Evolutionary conservation across 495 filamentous ascomycete species (phyloP).

Genomic region (Hypoxylon lenormandii): DNA sequence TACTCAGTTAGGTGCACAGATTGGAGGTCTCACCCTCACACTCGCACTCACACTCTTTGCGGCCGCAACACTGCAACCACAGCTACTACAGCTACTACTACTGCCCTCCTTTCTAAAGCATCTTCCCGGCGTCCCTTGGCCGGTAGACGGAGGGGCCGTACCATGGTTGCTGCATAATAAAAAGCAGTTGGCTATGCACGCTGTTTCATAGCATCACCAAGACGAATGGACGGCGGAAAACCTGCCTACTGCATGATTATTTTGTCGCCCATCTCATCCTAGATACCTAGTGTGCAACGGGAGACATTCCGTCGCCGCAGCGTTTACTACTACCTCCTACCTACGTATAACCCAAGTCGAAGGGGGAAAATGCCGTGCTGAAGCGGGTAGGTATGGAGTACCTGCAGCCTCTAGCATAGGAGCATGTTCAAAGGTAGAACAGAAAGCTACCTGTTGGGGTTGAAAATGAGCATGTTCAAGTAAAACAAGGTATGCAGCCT

Average conservation of each 20-base stretch:
- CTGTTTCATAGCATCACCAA: slow-evolving; percentile 24
- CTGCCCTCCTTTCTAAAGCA: neutral
- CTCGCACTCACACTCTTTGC: neutral
- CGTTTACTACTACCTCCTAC: slow-evolving; percentile 5
- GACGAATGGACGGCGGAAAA: slow-evolving; percentile 14
- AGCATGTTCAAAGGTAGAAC: slow-evolving; percentile 18
- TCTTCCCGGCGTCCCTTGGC: neutral
- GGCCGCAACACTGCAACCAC: slow-evolving; percentile 16
- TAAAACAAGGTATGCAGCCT: slow-evolving; percentile 27
- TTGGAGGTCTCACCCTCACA: neutral
- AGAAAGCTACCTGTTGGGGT: slow-evolving; percentile 14
- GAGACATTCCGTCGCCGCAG: slow-evolving; percentile 13
- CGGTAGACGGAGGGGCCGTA: neutral
- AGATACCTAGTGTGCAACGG: slow-evolving; percentile 15
- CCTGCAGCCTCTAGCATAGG: slow-evolving; percentile 19
- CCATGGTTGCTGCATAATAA: slow-evolving; percentile 1
- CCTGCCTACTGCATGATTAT: slow-evolving; percentile 30
- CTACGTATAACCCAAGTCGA: slow-evolving; percentile 24
- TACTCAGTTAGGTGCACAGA: slow-evolving; percentile 9
- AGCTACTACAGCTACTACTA: neutral
- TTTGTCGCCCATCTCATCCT: slow-evolving; percentile 31
- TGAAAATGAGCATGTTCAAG: slow-evolving; percentile 24
- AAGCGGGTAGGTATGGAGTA: slow-evolving; percentile 3
- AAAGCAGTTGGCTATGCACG: slow-evolving; percentile 14
- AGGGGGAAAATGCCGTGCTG: slow-evolving; percentile 20